A percentile compares a stretch with the other conserved stretches of the same genome.
phyloP scores from a whole-genome alignment of 1,284 basidiomycete species.

The Schizophyllum amplum region DNA sequence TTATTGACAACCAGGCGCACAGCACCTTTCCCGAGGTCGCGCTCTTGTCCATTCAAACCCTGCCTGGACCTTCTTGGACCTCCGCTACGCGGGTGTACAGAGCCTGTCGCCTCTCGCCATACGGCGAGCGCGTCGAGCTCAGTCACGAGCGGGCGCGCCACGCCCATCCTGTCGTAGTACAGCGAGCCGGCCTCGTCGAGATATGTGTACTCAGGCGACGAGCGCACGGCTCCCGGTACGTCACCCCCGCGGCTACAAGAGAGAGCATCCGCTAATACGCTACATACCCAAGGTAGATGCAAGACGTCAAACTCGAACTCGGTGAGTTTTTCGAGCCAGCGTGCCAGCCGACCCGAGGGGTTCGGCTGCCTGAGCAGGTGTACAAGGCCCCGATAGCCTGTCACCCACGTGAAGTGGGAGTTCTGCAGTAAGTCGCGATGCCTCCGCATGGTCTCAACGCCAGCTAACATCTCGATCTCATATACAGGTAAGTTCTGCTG shows the following conservation, averaged over 20 bases:
- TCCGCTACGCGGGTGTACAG: not conserved
- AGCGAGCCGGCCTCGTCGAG: not conserved
- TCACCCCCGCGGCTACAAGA: slow-evolving; percentile 15
- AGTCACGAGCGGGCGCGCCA: not conserved
- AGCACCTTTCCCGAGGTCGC: not conserved
- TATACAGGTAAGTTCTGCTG: slow-evolving; percentile 26
- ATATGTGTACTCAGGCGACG: slow-evolving; percentile 7
- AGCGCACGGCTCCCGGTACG: slow-evolving; percentile 14
- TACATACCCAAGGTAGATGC: slow-evolving; percentile 14
- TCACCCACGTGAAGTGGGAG: slow-evolving; percentile 16
- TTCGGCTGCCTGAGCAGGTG: slow-evolving; percentile 19
- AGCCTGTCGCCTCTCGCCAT: not conserved
- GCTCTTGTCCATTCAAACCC: not conserved
- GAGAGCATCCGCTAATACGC: slow-evolving; percentile 14
- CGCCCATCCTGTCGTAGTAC: not conserved
- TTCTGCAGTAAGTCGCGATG: slow-evolving; percentile 19
- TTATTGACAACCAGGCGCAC: not conserved
- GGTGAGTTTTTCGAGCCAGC: slow-evolving; percentile 21
- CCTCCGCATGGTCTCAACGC: slow-evolving; percentile 17
- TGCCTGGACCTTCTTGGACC: not conserved
- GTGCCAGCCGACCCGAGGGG: slow-evolving; percentile 18
- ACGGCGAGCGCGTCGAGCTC: not conserved
- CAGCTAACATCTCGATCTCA: slow-evolving; percentile 21
- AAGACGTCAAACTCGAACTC: slow-evolving; percentile 14
- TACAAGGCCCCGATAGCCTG: slow-evolving; percentile 22